Percentiles rank a stretch among this genome's conserved stretches.
Conservation (phyloP, 345 rosid genomes). For the Lepidium sativum region DNA sequence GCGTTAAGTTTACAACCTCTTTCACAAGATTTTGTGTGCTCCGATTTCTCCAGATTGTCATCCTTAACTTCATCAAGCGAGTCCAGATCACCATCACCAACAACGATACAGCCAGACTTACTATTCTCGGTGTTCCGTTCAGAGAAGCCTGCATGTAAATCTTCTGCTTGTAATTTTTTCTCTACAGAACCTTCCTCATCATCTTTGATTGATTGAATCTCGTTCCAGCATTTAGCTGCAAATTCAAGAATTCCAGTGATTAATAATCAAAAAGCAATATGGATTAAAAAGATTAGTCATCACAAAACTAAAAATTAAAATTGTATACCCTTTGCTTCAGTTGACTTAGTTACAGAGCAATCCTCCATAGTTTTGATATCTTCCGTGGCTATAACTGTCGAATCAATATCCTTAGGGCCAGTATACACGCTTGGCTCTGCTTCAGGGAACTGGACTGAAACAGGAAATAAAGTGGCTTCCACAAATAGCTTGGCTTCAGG, state of each 20-base stretch:
- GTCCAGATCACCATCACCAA: not conserved
- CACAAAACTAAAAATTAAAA: not conserved
- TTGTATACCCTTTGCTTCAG: conserved; percentile 1
- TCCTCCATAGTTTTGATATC: not conserved
- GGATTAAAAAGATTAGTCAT: not conserved
- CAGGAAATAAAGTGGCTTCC: not conserved
- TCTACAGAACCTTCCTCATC: not conserved
- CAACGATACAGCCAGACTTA: not conserved
- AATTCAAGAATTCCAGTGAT: not conserved
- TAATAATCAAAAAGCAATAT: not conserved
- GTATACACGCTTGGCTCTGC: not conserved
- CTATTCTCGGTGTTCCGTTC: not conserved
- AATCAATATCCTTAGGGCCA: not conserved
- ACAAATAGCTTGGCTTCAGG: not conserved
- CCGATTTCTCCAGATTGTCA: not conserved
- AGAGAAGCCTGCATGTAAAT: not conserved
- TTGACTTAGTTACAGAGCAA: not conserved
- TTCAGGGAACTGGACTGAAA: not conserved
- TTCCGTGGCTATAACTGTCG: not conserved
- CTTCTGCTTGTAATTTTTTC: not conserved
- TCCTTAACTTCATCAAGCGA: not conserved
- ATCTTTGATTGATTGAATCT: not conserved
- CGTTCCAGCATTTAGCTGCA: not conserved
- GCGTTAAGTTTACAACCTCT: not conserved
- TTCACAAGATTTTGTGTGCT: not conserved